Evolutionary conservation across 176 grass and related monocot genomes (phyloP).

Genomic region (Microstegium vimineum): DNA sequence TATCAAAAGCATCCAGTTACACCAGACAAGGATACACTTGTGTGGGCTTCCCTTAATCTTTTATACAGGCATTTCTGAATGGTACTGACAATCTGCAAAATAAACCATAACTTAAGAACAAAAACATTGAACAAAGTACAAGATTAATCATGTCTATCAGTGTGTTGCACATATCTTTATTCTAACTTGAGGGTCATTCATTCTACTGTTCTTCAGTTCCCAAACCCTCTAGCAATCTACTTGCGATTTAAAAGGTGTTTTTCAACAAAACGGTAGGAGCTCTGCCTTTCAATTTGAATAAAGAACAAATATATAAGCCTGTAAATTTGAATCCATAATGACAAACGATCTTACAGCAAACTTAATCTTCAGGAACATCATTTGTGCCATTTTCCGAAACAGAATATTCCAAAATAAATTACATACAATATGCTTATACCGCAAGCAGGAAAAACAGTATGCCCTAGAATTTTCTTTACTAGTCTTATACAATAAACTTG

Average conservation of each 20-base stretch:
- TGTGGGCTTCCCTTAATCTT: slow-evolving; percentile 88
- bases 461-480: not conserved
- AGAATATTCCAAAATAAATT: not conserved
- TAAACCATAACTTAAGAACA: slow-evolving; percentile 18
- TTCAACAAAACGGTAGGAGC: not conserved
- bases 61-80: slow-evolving; percentile 70
- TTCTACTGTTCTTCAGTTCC: slow-evolving; percentile 14
- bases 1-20: slow-evolving; percentile 7
- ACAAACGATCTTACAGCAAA: not conserved
- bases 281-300: not conserved
- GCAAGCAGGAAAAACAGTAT: not conserved
- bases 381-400: not conserved
- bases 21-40: slow-evolving; percentile 72
- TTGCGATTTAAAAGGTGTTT: not conserved
- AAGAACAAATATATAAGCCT: not conserved
- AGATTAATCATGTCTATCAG: not conserved
- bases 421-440: not conserved
- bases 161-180: slow-evolving; percentile 22
- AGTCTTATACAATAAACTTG: not conserved
- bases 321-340: not conserved
- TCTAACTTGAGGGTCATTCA: slow-evolving; percentile 9
- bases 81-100: slow-evolving; percentile 73
- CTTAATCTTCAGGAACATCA: not conserved
- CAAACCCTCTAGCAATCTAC: not conserved
- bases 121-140: slow-evolving; percentile 23